Evolutionary conservation across 192 early-diverging fungal genomes (phyloP).

Genomic region (Linnemannia schmuckeri): DNA sequence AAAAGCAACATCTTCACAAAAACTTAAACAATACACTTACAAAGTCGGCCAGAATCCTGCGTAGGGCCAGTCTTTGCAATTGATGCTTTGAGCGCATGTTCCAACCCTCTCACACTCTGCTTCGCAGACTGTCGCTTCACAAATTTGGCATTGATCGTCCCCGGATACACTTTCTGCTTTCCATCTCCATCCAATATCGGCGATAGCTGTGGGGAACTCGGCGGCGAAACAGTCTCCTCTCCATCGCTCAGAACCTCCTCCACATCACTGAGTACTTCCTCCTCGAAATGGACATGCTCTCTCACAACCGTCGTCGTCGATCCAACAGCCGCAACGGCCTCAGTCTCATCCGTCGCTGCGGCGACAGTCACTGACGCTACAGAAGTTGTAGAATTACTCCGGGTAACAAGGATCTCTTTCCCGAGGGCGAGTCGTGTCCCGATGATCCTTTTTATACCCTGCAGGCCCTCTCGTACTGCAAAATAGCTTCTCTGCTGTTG

Average conservation of each 20-base stretch:
- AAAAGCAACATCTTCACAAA: not conserved
- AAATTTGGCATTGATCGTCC: constrained; percentile 44
- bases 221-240: not conserved
- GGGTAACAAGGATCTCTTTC: not conserved
- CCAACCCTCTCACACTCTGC: constrained; percentile 31
- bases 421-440: not conserved
- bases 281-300: not conserved
- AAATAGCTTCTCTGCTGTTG: not conserved
- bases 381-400: not conserved
- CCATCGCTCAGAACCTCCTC: not conserved
- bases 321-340: not conserved
- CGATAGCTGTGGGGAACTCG: not conserved
- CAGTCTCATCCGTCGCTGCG: not conserved
- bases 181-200: not conserved
- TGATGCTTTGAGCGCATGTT: constrained; percentile 32
- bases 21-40: constrained; percentile 21
- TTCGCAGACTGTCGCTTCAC: constrained; percentile 34
- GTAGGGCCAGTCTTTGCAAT: constrained; percentile 35
- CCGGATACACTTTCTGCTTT: constrained; percentile 14
- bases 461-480: not conserved
- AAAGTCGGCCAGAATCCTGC: constrained; percentile 17
- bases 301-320: not conserved
- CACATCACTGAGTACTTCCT: not conserved
- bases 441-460: not conserved
- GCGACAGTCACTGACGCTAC: not conserved